Evolutionary conservation across 1,139 yeast species (phyloP).

Genomic region (Taphrina betulina): DNA sequence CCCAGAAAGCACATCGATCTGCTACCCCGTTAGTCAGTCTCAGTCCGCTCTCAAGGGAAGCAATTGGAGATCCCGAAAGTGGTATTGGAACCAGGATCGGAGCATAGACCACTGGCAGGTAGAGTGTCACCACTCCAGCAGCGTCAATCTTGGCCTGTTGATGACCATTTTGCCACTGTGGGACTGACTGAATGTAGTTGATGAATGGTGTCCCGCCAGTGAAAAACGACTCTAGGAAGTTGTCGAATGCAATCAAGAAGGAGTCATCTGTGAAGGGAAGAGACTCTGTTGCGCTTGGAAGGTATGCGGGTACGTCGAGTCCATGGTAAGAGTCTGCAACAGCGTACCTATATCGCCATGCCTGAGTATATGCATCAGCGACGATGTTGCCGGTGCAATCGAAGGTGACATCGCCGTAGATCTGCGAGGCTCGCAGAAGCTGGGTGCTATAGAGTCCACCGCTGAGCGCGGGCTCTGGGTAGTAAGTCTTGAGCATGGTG

Average conservation of each 20-base stretch:
- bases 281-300: background rate
- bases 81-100: too few relatives aligned
- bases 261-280: background rate
- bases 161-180: too few relatives aligned
- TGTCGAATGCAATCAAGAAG: background rate
- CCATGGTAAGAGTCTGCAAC: background rate
- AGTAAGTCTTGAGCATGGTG: background rate
- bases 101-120: too few relatives aligned
- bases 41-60: too few relatives aligned
- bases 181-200: too few relatives aligned
- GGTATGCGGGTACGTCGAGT: background rate
- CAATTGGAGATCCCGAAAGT: too few relatives aligned
- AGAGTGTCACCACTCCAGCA: too few relatives aligned
- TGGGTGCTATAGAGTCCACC: background rate
- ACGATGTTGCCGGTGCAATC: background rate
- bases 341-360: constrained; percentile 2
- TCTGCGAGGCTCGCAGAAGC: background rate
- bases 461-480: constrained; percentile 5
- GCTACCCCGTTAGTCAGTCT: too few relatives aligned
- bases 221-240: too few relatives aligned
- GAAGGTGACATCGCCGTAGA: constrained; percentile 7
- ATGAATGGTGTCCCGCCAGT: too few relatives aligned
- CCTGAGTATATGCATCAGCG: background rate
- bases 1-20: too few relatives aligned
- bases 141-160: too few relatives aligned